phyloP scores from a whole-genome alignment of 2,329 filamentous ascomycete genomes.

The Beauveria sp. region DNA sequence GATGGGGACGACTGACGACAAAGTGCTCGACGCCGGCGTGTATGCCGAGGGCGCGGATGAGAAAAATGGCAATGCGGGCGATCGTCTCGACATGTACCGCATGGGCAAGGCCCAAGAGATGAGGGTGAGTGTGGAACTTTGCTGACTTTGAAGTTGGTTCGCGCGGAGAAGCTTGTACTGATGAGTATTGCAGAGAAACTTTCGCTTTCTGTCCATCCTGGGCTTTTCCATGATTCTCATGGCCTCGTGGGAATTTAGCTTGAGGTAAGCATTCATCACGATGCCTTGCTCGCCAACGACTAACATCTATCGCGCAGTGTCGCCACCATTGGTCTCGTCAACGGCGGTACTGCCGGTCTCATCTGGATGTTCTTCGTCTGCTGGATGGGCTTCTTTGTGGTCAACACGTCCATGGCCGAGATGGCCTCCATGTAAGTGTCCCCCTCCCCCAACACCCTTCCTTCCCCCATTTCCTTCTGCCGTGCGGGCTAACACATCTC shows the following conservation, averaged over 20 bases:
- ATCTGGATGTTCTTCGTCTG: conserved; percentile 37
- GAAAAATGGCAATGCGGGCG: conserved; percentile 23
- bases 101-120: conserved; percentile 44
- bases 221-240: conserved; percentile 40
- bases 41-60: conserved; percentile 17
- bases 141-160: not conserved
- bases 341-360: conserved; percentile 38
- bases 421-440: conserved; percentile 37
- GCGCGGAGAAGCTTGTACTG: not conserved
- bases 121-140: conserved; percentile 22
- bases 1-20: not conserved
- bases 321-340: conserved; percentile 21
- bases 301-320: not conserved
- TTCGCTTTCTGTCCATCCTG: conserved; percentile 37
- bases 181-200: conserved; percentile 27
- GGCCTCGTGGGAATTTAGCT: conserved; percentile 36
- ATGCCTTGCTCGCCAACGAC: not conserved
- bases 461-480: too few relatives aligned
- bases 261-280: conserved; percentile 21
- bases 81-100: conserved; percentile 37
- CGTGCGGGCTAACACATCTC: not conserved
- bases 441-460: not conserved
- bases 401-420: conserved; percentile 38
- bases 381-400: conserved; percentile 30
- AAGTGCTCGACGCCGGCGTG: not conserved